Evolutionary conservation across 345 rosid species (phyloP).

Genomic region (Populus alba): DNA sequence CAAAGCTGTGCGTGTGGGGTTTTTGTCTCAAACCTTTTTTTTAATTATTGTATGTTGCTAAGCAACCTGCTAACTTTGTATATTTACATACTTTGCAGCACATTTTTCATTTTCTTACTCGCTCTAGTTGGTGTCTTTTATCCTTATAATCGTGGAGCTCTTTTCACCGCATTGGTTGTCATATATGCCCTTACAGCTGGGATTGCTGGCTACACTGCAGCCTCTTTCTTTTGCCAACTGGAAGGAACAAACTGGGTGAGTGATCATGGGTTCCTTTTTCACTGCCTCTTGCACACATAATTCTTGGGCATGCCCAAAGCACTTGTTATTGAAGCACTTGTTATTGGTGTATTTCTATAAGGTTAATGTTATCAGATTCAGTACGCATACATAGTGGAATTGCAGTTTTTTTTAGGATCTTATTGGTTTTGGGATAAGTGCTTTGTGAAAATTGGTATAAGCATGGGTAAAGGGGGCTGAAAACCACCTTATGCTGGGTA

Average conservation of each 20-base stretch:
- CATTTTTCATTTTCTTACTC: slow-evolving; percentile 26
- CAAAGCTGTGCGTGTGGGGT: neutral
- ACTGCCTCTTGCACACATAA: neutral
- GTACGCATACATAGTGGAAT: neutral
- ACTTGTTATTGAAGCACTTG: neutral
- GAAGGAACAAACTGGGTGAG: slow-evolving; percentile 36
- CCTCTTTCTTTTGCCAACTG: slow-evolving; percentile 32
- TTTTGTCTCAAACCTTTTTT: neutral
- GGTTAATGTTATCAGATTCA: neutral
- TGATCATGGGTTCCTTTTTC: neutral
- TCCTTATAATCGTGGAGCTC: slow-evolving; percentile 35
- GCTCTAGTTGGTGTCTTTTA: slow-evolving; percentile 34
- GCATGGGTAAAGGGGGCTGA: too few species aligned
- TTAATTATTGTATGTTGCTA: neutral
- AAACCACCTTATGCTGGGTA: too few species aligned
- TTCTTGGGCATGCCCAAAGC: neutral
- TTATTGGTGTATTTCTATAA: neutral
- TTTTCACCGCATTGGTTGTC: slow-evolving; percentile 32
- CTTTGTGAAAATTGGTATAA: neutral
- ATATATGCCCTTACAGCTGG: slow-evolving; percentile 35
- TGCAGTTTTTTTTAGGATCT: too few species aligned
- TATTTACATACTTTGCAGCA: slow-evolving; percentile 5
- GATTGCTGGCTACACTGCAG: slow-evolving; percentile 29
- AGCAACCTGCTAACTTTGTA: neutral
- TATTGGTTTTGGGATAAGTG: neutral